These are phyloP conservation scores for Leishmania major DNA, from an alignment of 208 protist species.

Conservation along the genomic window DNA sequence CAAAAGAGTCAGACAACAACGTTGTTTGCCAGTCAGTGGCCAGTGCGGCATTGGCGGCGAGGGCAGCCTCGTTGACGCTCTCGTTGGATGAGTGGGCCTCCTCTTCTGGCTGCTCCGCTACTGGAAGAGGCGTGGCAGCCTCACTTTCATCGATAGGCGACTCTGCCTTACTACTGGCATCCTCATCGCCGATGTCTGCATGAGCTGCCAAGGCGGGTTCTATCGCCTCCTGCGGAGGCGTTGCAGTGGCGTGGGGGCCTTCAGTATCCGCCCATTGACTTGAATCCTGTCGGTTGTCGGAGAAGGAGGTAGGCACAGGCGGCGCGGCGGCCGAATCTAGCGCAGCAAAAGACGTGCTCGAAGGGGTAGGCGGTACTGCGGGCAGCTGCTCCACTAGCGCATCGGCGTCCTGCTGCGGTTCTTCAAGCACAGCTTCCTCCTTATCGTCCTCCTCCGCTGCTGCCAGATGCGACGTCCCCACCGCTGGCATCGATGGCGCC, in stretches of 20 bases:
- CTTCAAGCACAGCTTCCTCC: not conserved
- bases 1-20: not conserved
- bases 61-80: not conserved
- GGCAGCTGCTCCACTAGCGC: not conserved
- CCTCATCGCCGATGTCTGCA: not conserved
- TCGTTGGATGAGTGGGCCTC: too few relatives aligned
- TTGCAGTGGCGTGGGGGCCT: not conserved
- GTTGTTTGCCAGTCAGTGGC: not conserved
- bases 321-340: not conserved
- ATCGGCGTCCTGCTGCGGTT: not conserved
- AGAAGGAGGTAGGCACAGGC: not conserved
- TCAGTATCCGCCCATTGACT: not conserved
- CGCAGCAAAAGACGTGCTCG: slow-evolving; percentile 6
- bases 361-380: not conserved
- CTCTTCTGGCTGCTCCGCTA: too few relatives aligned
- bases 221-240: not conserved
- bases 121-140: not conserved
- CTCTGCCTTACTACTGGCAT: not conserved
- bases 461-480: not conserved
- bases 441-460: not conserved
- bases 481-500: not conserved
- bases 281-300: not conserved
- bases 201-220: not conserved
- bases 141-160: not conserved
- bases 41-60: not conserved